phyloP scores from a whole-genome alignment of 257 asterid genomes.

The Salvia splendens region DNA sequence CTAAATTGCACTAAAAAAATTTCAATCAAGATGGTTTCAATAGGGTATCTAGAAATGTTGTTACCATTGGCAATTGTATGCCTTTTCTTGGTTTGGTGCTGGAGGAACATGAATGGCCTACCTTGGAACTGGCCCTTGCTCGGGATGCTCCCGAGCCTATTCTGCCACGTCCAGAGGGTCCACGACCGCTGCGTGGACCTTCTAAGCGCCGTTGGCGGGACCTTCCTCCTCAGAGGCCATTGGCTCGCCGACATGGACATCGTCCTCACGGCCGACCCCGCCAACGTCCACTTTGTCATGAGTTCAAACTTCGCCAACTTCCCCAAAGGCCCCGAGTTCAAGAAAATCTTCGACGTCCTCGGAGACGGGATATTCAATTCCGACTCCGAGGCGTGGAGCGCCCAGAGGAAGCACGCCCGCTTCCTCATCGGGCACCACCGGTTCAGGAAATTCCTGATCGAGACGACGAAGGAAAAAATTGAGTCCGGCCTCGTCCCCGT shows the following conservation, averaged over 20 bases:
- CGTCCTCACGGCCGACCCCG: constrained; percentile 50
- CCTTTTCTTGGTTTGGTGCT: constrained; percentile 30
- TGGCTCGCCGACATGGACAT: constrained; percentile 48
- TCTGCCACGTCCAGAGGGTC: constrained; percentile 34
- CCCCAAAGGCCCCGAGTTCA: constrained; percentile 52
- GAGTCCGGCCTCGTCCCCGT: constrained; percentile 47
- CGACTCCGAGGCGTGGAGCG: constrained; percentile 51
- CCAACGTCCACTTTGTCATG: constrained; percentile 59
- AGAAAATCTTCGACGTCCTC: constrained; percentile 49
- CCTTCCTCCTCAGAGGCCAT: constrained; percentile 40
- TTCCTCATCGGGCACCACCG: constrained; percentile 42
- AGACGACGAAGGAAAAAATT: constrained; percentile 48
- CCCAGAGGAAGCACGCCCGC: constrained; percentile 52
- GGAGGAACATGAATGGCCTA: constrained; percentile 23
- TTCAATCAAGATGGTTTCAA: constrained; percentile 28
- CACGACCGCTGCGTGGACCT: constrained; percentile 41
- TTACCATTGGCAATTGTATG: constrained; percentile 34
- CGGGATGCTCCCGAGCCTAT: constrained; percentile 49
- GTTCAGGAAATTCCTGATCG: constrained; percentile 46
- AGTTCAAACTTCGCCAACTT: constrained; percentile 52
- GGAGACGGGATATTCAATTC: constrained; percentile 61
- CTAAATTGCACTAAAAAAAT: neutral
- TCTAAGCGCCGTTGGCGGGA: constrained; percentile 34
- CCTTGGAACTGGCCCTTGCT: constrained; percentile 52
- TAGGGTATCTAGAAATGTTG: constrained; percentile 41